phyloP scores from a whole-genome alignment of 345 rosid species.

The Hibiscus mutabilis region DNA sequence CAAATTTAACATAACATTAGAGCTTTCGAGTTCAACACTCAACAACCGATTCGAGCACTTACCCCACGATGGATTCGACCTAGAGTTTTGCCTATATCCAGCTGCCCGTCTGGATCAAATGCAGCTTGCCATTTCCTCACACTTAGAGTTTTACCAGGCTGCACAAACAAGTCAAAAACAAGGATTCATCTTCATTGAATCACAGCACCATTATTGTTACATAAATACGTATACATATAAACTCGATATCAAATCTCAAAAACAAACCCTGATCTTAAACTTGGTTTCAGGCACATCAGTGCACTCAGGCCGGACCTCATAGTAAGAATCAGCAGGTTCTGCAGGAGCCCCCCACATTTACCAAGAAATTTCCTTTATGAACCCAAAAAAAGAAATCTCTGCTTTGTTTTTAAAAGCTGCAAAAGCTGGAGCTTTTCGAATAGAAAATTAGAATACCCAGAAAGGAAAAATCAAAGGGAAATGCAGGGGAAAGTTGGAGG shows the following conservation, averaged over 20 bases:
- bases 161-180: constrained; percentile 11
- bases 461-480: not conserved
- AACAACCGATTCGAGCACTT: constrained; percentile 14
- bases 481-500: not conserved
- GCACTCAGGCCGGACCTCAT: constrained; percentile 89
- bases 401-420: not conserved
- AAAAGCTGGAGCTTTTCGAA: not conserved
- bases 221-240: not conserved
- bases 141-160: constrained; percentile 97
- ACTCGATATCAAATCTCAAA: not conserved
- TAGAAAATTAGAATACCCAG: not conserved
- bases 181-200: not conserved
- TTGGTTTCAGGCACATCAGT: constrained; percentile 84
- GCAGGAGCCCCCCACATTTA: constrained; percentile 76
- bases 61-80: constrained; percentile 85
- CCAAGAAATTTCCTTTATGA: constrained; percentile 9
- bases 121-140: constrained; percentile 93
- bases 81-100: constrained; percentile 78
- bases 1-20: not conserved
- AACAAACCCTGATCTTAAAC: constrained; percentile 87
- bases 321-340: constrained; percentile 83
- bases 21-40: not conserved
- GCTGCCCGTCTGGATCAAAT: constrained; percentile 63
- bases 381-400: not conserved
- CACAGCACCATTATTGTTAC: not conserved